These are phyloP conservation scores for Cyclostephanos tholiformis DNA, from an alignment of 108 stramenopile genomes.

Conservation along the genomic window DNA sequence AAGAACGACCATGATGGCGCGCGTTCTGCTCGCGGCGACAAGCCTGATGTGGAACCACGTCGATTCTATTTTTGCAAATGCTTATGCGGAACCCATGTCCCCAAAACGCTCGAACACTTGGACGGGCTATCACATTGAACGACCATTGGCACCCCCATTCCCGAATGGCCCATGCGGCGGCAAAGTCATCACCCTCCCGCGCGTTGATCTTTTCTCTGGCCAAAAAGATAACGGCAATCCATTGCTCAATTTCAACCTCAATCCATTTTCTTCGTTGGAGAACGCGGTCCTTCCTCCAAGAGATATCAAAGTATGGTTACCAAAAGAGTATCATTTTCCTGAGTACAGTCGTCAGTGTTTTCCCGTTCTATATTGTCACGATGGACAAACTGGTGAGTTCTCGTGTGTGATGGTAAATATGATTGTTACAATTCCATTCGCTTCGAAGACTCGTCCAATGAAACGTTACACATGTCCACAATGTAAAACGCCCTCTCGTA, in stretches of 20 bases:
- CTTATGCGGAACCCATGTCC: background rate
- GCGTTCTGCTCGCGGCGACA: background rate
- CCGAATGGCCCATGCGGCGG: constrained; percentile 66
- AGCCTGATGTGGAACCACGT: background rate
- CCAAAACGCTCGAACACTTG: background rate
- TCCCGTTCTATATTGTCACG: constrained; percentile 68
- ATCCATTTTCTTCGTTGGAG: constrained; percentile 29
- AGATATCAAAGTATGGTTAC: constrained; percentile 68
- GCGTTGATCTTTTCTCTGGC: constrained; percentile 30
- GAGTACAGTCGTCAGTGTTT: constrained; percentile 21
- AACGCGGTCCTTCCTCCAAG: constrained; percentile 50
- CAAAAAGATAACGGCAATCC: constrained; percentile 43
- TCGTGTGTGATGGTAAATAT: background rate
- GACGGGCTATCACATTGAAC: background rate
- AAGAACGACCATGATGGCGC: background rate
- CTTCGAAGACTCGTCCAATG: background rate
- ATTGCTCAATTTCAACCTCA: constrained; percentile 34
- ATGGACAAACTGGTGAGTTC: constrained; percentile 67
- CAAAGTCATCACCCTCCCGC: constrained; percentile 44
- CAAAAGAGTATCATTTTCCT: constrained; percentile 53
- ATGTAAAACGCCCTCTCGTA: background rate
- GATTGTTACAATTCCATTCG: background rate
- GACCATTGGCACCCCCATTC: constrained; percentile 53
- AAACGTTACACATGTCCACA: background rate
- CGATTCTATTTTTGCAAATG: background rate